Conservation (phyloP, 805 yeast species). For the Lachancea waltii region DNA sequence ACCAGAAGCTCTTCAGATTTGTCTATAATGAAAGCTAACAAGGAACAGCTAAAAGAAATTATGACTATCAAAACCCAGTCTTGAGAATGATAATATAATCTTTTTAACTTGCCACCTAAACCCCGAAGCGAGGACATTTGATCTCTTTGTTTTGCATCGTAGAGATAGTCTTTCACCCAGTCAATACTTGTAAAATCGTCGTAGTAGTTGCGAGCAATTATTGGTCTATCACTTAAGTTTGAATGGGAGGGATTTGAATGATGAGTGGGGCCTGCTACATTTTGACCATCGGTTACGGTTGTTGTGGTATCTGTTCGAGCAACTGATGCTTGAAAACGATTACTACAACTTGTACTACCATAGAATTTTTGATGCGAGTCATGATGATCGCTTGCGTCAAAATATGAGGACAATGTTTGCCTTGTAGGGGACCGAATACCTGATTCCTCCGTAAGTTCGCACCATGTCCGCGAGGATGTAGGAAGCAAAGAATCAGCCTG, state of each 20-base stretch:
- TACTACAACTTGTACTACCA: too few species aligned
- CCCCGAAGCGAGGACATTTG: slow-evolving; percentile 32
- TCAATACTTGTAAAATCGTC: slow-evolving; percentile 58
- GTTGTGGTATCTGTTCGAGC: too few species aligned
- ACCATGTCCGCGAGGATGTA: too few species aligned
- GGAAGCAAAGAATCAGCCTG: too few species aligned
- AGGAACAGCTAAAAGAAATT: slow-evolving; percentile 41
- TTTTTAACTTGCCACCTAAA: slow-evolving; percentile 24
- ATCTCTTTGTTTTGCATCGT: slow-evolving; percentile 30
- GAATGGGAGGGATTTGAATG: background rate
- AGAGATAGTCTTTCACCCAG: slow-evolving; percentile 47
- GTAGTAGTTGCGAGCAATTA: slow-evolving; percentile 35
- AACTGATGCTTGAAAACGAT: too few species aligned
- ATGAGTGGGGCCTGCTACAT: too few species aligned
- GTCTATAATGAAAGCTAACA: slow-evolving; percentile 46
- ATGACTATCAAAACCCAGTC: slow-evolving; percentile 46
- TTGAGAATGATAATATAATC: slow-evolving; percentile 31
- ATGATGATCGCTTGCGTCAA: too few species aligned
- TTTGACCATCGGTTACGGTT: too few species aligned
- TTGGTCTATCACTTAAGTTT: background rate
- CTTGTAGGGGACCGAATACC: too few species aligned
- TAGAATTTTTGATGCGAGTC: too few species aligned
- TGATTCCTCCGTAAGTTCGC: too few species aligned
- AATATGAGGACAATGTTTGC: too few species aligned
- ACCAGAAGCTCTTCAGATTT: slow-evolving; percentile 41